phyloP scores from a whole-genome alignment of 2,329 filamentous ascomycete genomes.

The Clonostachys rosea region DNA sequence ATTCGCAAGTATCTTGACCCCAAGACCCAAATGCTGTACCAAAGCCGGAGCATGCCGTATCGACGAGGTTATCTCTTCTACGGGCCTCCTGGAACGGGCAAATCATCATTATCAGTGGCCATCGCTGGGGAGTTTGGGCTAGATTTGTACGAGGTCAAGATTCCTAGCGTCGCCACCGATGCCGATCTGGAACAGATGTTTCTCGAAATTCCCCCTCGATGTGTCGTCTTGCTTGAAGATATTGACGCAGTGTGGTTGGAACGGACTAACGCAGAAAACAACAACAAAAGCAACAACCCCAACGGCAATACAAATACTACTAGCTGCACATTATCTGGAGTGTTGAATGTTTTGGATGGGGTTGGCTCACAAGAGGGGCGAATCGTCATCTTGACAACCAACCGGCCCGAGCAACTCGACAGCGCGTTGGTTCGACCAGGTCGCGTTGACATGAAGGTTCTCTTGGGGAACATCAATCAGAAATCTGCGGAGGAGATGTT shows the following conservation, averaged over 20 bases:
- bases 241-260: conserved; percentile 38
- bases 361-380: conserved; percentile 65
- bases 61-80: conserved; percentile 57
- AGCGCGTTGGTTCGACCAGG: conserved; percentile 61
- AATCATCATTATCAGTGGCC: conserved; percentile 50
- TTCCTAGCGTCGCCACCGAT: conserved; percentile 44
- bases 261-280: conserved; percentile 10
- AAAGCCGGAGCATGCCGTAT: conserved; percentile 45
- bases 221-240: conserved; percentile 50
- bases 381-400: conserved; percentile 72
- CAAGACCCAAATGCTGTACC: conserved; percentile 51
- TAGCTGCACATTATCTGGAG: conserved; percentile 52
- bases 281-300: conserved; percentile 3
- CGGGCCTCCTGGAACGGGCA: conserved; percentile 58
- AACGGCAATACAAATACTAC: conserved; percentile 2
- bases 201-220: conserved; percentile 43
- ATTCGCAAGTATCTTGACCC: conserved; percentile 47
- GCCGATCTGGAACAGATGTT: conserved; percentile 46
- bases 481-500: conserved; percentile 40
- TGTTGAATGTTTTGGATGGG: conserved; percentile 68
- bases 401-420: conserved; percentile 60
- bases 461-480: conserved; percentile 45
- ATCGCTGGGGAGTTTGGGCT: conserved; percentile 45
- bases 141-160: conserved; percentile 42
- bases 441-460: conserved; percentile 59